Evolutionary conservation across 2,329 filamentous ascomycete genomes (phyloP).

Genomic region (Cladophialophora immunda): DNA sequence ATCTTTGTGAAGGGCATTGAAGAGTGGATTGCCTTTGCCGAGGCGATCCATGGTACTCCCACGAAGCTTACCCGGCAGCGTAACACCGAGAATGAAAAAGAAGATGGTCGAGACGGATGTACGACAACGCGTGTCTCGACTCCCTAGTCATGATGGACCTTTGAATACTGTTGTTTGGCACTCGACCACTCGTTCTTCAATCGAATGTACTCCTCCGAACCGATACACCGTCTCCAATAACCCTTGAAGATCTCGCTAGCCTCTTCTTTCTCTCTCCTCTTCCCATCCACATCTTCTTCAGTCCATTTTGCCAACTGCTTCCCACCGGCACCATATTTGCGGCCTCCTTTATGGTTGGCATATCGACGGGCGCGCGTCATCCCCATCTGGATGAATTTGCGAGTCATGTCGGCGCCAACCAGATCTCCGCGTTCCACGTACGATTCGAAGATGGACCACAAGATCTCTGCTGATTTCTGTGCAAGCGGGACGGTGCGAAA

Average conservation of each 20-base stretch:
- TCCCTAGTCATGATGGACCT: conserved; percentile 12
- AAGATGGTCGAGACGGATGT: conserved; percentile 7
- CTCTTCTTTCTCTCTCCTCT: conserved; percentile 43
- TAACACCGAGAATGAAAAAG: not conserved
- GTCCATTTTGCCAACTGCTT: conserved; percentile 41
- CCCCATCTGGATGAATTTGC: conserved; percentile 73
- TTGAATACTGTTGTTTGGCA: conserved; percentile 34
- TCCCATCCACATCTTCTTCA: conserved; percentile 51
- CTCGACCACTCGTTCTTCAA: conserved; percentile 56
- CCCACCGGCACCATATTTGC: conserved; percentile 60
- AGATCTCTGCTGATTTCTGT: conserved; percentile 55
- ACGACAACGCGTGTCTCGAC: not conserved
- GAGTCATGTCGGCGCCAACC: conserved; percentile 70
- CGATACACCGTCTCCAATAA: conserved; percentile 45
- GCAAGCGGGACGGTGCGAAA: conserved; percentile 66
- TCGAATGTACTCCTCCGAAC: conserved; percentile 55
- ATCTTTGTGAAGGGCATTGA: conserved; percentile 76
- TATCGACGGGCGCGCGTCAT: conserved; percentile 70
- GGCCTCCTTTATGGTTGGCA: conserved; percentile 64
- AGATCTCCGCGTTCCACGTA: conserved; percentile 65
- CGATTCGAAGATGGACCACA: conserved; percentile 61
- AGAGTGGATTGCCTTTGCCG: conserved; percentile 81
- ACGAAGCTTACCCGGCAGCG: not conserved
- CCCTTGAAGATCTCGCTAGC: conserved; percentile 42
- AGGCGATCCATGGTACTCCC: conserved; percentile 62